Evolutionary conservation across 2,329 filamentous ascomycete species (phyloP).

Genomic region (Pseudogymnoascus pannorum): DNA sequence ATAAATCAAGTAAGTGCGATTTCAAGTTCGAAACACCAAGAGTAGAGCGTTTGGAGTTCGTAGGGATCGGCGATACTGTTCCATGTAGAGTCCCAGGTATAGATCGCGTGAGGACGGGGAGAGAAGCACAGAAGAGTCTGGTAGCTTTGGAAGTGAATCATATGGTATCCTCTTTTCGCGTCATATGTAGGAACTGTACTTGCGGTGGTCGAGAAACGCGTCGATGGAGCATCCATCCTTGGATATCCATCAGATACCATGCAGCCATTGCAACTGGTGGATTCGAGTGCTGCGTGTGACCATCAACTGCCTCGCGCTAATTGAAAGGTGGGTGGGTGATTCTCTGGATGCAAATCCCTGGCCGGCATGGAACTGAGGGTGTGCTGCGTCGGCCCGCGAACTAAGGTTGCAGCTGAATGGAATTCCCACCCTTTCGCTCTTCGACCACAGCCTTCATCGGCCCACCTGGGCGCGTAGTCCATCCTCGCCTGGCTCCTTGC

Average conservation of each 20-base stretch:
- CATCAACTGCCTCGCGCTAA: slow-evolving; percentile 5
- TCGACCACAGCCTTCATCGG: neutral
- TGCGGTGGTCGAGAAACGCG: neutral
- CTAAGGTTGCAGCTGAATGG: slow-evolving; percentile 11
- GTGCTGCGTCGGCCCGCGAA: slow-evolving; percentile 12
- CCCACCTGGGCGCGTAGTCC: slow-evolving; percentile 5
- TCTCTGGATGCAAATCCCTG: slow-evolving; percentile 1
- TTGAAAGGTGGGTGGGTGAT: slow-evolving; percentile 5
- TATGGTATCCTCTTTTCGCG: slow-evolving; percentile 7
- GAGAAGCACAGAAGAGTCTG: slow-evolving; percentile 6
- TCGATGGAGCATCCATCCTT: neutral
- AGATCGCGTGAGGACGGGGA: slow-evolving; percentile 1
- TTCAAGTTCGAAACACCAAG: slow-evolving; percentile 5
- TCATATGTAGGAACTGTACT: neutral
- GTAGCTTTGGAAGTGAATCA: slow-evolving; percentile 4
- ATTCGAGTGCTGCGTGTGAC: slow-evolving; percentile 5
- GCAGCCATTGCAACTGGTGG: neutral
- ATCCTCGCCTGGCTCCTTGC: neutral
- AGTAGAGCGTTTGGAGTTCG: slow-evolving; percentile 4
- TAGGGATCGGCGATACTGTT: neutral
- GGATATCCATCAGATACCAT: slow-evolving; percentile 2
- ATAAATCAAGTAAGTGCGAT: slow-evolving; percentile 7
- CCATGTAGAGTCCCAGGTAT: slow-evolving; percentile 1
- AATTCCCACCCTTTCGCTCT: neutral
- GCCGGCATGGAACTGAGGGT: slow-evolving; percentile 11